A percentile compares a stretch with the other conserved stretches of the same genome.
phyloP scores from a whole-genome alignment of 163 green algal species.

The Prototheca cutis region DNA sequence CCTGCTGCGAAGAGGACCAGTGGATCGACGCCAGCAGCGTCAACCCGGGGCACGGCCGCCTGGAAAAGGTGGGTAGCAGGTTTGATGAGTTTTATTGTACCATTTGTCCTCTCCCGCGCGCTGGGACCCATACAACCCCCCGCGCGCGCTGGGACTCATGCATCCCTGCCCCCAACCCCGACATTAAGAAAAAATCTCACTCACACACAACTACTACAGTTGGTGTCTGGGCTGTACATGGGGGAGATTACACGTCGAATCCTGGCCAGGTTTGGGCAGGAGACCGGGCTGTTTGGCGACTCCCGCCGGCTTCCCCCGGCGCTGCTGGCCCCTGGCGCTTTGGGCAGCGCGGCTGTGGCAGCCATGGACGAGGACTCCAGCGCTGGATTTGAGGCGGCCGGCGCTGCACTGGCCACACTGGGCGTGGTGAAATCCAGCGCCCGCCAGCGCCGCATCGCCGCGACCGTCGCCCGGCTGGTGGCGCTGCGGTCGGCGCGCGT shows the following conservation, averaged over 20 bases:
- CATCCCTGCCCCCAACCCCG: too few relatives aligned
- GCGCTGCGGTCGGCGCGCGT: constrained; percentile 44
- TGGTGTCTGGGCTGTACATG: constrained; percentile 81
- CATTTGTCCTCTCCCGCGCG: too few relatives aligned
- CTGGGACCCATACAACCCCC: too few relatives aligned
- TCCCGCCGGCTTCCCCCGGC: constrained; percentile 1
- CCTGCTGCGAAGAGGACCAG: constrained; percentile 47
- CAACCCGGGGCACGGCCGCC: constrained; percentile 29
- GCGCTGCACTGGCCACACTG: constrained; percentile 5
- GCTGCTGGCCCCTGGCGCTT: constrained; percentile 13
- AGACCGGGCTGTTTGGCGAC: constrained; percentile 14
- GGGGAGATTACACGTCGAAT: constrained; percentile 69
- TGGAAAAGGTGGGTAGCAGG: neutral
- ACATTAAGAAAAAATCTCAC: too few relatives aligned
- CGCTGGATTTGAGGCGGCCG: constrained; percentile 8
- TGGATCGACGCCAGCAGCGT: constrained; percentile 52
- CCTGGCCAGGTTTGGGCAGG: constrained; percentile 32
- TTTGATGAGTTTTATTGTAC: neutral
- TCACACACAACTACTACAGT: constrained; percentile 3
- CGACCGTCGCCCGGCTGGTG: constrained; percentile 49
- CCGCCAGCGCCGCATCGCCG: constrained; percentile 12
- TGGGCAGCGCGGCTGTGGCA: constrained; percentile 34
- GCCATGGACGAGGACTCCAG: constrained; percentile 43
- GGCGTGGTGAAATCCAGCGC: neutral
- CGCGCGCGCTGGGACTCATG: too few relatives aligned